These are phyloP conservation scores for Tolypocladium paradoxum DNA, from an alignment of 2,329 filamentous ascomycete species.

Conservation along the genomic window DNA sequence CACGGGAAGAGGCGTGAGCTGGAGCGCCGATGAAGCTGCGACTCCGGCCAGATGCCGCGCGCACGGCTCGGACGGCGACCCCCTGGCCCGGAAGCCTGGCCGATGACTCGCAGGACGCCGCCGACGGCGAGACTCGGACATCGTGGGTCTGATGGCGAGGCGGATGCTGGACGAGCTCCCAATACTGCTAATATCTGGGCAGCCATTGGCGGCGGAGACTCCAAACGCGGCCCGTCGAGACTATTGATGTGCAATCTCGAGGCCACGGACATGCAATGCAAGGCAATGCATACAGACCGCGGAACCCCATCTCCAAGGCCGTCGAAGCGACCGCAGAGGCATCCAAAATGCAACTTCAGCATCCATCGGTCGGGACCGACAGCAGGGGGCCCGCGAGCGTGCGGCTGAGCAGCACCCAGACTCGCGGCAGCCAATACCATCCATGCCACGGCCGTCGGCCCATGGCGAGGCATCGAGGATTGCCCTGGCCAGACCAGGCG, in stretches of 20 bases:
- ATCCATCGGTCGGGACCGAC: too few relatives aligned
- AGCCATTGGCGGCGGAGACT: background rate
- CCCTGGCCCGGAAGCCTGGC: background rate
- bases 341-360: background rate
- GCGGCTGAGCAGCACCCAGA: conserved; percentile 2
- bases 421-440: background rate
- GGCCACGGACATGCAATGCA: background rate
- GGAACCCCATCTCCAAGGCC: background rate
- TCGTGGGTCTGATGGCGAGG: background rate
- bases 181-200: background rate
- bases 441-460: background rate
- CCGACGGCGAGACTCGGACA: background rate
- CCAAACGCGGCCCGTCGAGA: background rate
- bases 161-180: background rate
- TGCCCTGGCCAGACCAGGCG: background rate
- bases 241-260: background rate
- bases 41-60: background rate
- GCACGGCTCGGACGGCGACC: background rate
- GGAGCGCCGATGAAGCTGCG: background rate
- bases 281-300: background rate
- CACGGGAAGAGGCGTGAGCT: background rate
- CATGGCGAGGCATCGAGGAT: background rate
- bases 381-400: background rate
- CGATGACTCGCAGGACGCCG: background rate
- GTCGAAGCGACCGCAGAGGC: background rate